Percentiles rank a stretch among this genome's conserved stretches.
phyloP scores from a whole-genome alignment of 148 eudicot species.

The Linanthus parryae region DNA sequence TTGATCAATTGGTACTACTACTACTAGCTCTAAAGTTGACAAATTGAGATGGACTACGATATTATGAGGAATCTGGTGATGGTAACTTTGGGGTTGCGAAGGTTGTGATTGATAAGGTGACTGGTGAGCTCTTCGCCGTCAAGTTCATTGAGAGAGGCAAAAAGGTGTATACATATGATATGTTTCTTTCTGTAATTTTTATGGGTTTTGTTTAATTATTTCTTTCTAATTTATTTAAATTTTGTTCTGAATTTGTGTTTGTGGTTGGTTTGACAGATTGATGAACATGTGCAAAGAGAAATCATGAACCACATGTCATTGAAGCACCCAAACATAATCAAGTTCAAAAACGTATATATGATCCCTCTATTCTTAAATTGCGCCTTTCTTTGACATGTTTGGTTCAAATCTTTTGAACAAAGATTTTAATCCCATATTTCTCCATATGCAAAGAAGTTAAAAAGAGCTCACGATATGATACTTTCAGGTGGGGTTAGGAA shows the following conservation, averaged over 20 bases:
- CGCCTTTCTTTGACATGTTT: no score
- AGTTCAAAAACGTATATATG: conserved; percentile 77
- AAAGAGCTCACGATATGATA: no score
- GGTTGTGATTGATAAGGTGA: conserved; percentile 63
- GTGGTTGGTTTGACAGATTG: conserved; percentile 62
- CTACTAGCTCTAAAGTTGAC: no score
- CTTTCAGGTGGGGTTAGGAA: no score
- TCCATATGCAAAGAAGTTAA: no score
- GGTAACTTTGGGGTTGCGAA: conserved; percentile 93
- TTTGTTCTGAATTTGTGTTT: neutral
- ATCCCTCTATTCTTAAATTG: no score
- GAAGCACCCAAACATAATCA: conserved; percentile 75
- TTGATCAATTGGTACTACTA: no score
- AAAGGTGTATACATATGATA: conserved; percentile 31
- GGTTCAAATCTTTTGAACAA: no score
- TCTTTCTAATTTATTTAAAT: neutral
- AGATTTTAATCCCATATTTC: no score
- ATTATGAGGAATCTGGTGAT: no score
- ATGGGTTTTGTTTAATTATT: neutral
- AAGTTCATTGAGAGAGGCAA: conserved; percentile 84
- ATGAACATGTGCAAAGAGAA: conserved; percentile 90
- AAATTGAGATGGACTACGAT: no score
- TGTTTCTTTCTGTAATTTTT: neutral
- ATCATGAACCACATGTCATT: conserved; percentile 85
- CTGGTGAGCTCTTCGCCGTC: conserved; percentile 55